Conservation (phyloP, 2,329 filamentous ascomycete species). For the Cytospora piceicola region DNA sequence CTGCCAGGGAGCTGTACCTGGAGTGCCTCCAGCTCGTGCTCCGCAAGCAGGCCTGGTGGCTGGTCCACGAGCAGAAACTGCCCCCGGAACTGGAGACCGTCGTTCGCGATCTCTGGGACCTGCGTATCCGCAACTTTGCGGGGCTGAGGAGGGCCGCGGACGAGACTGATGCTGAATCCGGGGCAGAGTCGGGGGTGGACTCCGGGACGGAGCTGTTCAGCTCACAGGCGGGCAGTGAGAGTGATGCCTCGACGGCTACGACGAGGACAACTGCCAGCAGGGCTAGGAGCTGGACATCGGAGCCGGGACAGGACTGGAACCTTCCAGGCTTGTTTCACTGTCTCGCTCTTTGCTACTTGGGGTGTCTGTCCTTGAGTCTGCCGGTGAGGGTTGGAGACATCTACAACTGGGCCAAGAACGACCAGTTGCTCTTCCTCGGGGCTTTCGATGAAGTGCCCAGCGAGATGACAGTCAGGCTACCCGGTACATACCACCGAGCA, state of each 20-base stretch:
- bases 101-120: constrained; percentile 82
- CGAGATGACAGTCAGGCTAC: constrained; percentile 68
- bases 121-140: constrained; percentile 64
- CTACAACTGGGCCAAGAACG: constrained; percentile 66
- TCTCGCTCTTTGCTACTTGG: constrained; percentile 79
- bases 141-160: constrained; percentile 51
- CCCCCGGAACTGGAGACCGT: constrained; percentile 76
- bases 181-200: constrained; percentile 40
- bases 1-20: constrained; percentile 77
- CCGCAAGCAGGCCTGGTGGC: constrained; percentile 76
- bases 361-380: constrained; percentile 72
- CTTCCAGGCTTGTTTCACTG: constrained; percentile 74
- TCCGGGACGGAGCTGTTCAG: constrained; percentile 53
- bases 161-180: constrained; percentile 39
- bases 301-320: constrained; percentile 53
- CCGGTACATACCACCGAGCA: constrained; percentile 60
- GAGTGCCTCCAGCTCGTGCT: constrained; percentile 84
- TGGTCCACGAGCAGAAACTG: constrained; percentile 69
- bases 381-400: constrained; percentile 78
- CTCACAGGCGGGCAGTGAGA: constrained; percentile 55
- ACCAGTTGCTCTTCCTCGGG: constrained; percentile 72
- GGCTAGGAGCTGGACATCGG: constrained; percentile 49
- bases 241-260: constrained; percentile 35
- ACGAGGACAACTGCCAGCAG: constrained; percentile 40
- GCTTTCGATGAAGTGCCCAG: constrained; percentile 55